Percentiles rank a stretch among this genome's conserved stretches.
Evolutionary conservation across 2,329 filamentous ascomycete genomes (phyloP).

Genomic region (Lasiodiplodia sp.): DNA sequence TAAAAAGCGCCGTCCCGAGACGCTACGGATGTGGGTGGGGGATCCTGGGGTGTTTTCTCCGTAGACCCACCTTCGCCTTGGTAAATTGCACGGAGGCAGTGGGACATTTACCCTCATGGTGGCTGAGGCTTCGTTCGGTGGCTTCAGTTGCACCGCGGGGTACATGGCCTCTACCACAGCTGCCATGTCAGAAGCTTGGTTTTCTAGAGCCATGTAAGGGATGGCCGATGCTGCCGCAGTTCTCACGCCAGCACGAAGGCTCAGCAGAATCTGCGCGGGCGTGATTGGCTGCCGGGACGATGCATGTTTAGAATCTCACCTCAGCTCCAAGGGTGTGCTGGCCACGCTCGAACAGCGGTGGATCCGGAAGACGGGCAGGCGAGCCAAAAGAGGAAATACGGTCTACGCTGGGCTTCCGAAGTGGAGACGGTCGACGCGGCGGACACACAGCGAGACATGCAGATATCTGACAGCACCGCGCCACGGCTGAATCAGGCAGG

Average conservation of each 20-base stretch:
- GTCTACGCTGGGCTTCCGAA: background rate
- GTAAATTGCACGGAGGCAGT: conserved; percentile 2
- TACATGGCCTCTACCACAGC: conserved; percentile 9
- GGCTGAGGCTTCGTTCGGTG: background rate
- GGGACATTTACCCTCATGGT: background rate
- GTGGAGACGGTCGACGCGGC: background rate
- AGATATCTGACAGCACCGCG: conserved; percentile 6
- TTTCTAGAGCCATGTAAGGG: background rate
- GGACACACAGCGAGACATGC: conserved; percentile 1
- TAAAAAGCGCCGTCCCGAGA: conserved; percentile 8
- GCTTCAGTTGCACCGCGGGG: conserved; percentile 15
- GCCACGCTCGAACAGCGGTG: conserved; percentile 5
- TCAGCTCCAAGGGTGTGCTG: conserved; percentile 9
- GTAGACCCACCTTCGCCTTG: background rate
- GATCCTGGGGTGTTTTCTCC: conserved; percentile 2
- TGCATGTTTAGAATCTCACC: conserved; percentile 10
- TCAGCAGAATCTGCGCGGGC: conserved; percentile 5
- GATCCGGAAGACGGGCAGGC: conserved; percentile 1
- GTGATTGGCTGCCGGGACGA: background rate
- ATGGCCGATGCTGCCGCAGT: background rate
- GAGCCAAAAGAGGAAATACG: background rate
- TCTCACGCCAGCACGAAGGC: conserved; percentile 21
- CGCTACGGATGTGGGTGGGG: conserved; percentile 16
- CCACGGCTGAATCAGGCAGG: conserved; percentile 18
- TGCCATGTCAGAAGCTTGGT: conserved; percentile 25